Percentiles rank a stretch among this genome's conserved stretches.
Evolutionary conservation across 441 rosid species (phyloP).

Genomic region (Syzygium malaccense): DNA sequence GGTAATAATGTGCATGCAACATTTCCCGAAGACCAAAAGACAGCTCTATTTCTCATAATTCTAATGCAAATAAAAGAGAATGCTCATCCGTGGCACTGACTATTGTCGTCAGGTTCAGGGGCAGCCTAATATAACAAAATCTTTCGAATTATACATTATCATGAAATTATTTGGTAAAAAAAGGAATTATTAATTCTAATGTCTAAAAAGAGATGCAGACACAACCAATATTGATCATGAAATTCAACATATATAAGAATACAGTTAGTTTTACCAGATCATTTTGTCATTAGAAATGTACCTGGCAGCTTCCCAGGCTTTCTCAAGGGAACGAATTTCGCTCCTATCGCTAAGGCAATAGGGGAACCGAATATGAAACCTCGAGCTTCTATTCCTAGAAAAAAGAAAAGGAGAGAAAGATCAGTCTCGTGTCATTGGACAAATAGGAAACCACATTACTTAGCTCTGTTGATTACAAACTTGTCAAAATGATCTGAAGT

Average conservation of each 20-base stretch:
- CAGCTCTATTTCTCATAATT: background rate
- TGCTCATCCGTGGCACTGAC: background rate
- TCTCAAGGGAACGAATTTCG: slow-evolving; percentile 12
- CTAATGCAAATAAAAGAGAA: background rate
- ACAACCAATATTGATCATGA: background rate
- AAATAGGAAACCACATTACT: background rate
- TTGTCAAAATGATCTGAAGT: background rate
- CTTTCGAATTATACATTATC: background rate
- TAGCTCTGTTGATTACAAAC: background rate
- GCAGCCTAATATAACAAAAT: background rate
- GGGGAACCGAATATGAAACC: slow-evolving; percentile 15
- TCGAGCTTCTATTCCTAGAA: slow-evolving; percentile 14
- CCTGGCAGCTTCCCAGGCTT: slow-evolving; percentile 16
- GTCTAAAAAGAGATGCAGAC: background rate
- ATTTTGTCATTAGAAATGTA: background rate
- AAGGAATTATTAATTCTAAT: background rate
- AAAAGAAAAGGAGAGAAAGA: background rate
- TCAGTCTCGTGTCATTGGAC: background rate
- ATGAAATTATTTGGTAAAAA: background rate
- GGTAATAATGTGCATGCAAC: background rate
- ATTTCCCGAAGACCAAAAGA: background rate
- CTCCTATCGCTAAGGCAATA: slow-evolving; percentile 14
- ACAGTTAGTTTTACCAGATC: background rate
- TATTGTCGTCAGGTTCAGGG: background rate
- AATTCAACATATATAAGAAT: background rate